These are phyloP conservation scores for Botrytis medusae DNA, from an alignment of 2,329 filamentous ascomycete species.

Conservation along the genomic window DNA sequence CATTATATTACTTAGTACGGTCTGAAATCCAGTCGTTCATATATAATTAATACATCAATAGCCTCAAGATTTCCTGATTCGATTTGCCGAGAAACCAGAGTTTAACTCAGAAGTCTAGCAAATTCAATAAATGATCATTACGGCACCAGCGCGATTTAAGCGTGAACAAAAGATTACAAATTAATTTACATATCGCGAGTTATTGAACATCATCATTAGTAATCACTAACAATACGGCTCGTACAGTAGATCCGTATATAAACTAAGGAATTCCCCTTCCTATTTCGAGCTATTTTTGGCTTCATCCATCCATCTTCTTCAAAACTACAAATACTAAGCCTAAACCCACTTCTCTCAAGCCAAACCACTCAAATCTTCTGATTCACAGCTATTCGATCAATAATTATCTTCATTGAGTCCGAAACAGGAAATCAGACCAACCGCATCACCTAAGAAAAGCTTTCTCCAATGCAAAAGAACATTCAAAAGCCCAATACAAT, in stretches of 20 bases:
- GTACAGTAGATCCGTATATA: background rate
- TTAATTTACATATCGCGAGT: fast-evolving
- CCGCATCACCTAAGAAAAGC: background rate
- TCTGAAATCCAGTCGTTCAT: background rate
- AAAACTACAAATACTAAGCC: background rate
- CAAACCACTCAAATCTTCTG: fast-evolving
- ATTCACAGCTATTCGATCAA: too few relatives aligned
- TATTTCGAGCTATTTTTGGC: background rate
- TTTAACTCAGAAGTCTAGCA: too few relatives aligned
- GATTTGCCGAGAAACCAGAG: background rate
- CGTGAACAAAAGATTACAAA: fast-evolving
- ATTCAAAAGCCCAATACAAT: background rate
- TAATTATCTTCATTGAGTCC: background rate
- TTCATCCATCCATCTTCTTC: background rate
- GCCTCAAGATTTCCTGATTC: background rate
- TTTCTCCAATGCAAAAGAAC: background rate
- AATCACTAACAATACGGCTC: background rate
- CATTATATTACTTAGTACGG: background rate
- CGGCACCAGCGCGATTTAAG: background rate
- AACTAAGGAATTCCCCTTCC: fast-evolving
- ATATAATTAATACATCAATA: background rate
- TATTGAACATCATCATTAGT: background rate
- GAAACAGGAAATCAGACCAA: background rate
- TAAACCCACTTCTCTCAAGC: background rate
- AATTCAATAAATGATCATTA: background rate